Evolutionary conservation across 495 filamentous ascomycete genomes (phyloP).

Genomic region (Penicillium turbatum): DNA sequence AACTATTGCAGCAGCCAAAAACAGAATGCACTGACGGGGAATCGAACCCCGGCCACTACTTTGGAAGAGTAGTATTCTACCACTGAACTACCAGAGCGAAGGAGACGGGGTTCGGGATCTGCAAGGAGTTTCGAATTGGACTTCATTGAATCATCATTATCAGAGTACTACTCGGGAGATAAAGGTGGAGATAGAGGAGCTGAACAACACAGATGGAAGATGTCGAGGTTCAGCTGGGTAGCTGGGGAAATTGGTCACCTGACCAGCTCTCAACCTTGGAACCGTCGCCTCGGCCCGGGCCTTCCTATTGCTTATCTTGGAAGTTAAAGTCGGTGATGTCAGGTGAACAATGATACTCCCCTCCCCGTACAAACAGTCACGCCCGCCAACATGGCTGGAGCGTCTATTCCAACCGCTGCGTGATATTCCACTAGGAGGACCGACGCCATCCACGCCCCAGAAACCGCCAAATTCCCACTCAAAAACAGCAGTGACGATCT

Average conservation of each 20-base stretch:
- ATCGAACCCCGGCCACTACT: constrained; percentile 15
- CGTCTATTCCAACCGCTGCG: neutral
- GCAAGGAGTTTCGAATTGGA: neutral
- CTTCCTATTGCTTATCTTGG: too few species aligned
- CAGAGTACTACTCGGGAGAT: neutral
- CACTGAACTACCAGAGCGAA: constrained; percentile 4
- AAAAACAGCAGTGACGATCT: neutral
- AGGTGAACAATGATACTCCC: too few species aligned
- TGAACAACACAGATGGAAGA: too few species aligned
- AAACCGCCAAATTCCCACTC: neutral
- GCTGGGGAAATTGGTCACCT: too few species aligned
- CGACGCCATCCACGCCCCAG: neutral
- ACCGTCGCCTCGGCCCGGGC: too few species aligned
- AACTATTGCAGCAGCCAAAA: neutral
- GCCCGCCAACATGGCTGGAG: too few species aligned
- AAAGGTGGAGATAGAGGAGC: too few species aligned
- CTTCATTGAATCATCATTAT: neutral
- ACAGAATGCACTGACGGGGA: constrained; percentile 9
- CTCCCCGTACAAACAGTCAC: too few species aligned
- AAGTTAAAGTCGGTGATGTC: neutral
- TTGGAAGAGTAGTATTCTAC: constrained; percentile 6
- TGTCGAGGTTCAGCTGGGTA: too few species aligned
- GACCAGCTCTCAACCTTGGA: too few species aligned
- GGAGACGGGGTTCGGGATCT: neutral
- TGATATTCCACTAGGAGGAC: neutral